Evolutionary conservation across 176 grass and related monocot species (phyloP).

Genomic region (Luzula sylvatica): DNA sequence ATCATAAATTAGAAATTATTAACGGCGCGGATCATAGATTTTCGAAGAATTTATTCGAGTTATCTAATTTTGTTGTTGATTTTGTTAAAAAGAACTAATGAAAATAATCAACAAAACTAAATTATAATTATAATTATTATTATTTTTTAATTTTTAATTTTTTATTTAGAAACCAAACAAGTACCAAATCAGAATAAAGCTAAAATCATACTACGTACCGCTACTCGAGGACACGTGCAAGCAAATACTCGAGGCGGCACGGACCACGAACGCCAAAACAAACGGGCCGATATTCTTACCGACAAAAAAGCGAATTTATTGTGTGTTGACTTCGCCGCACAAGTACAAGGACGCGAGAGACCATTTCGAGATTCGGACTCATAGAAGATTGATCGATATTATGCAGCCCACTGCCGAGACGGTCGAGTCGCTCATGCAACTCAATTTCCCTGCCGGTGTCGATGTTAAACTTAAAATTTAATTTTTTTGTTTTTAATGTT

Average conservation of each 20-base stretch:
- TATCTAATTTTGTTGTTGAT: constrained; percentile 47
- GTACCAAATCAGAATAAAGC: constrained; percentile 90
- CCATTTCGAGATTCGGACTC: constrained; percentile 93
- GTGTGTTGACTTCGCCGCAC: constrained; percentile 92
- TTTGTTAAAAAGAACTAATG: constrained; percentile 32
- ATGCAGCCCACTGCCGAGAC: constrained; percentile 90
- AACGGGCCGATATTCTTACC: constrained; percentile 86
- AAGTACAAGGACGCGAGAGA: constrained; percentile 96
- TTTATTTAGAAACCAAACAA: constrained; percentile 48
- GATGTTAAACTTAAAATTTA: constrained; percentile 97
- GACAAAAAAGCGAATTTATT: constrained; percentile 69
- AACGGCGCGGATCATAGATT: constrained; percentile 70
- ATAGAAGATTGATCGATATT: constrained; percentile 85
- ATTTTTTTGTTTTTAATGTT: constrained; percentile 24
- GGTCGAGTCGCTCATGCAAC: constrained; percentile 86
- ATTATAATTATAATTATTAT: background rate
- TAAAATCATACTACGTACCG: constrained; percentile 85
- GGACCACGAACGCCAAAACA: constrained; percentile 83
- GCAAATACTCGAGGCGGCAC: constrained; percentile 77
- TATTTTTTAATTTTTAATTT: background rate
- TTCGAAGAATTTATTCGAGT: constrained; percentile 31
- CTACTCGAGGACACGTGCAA: constrained; percentile 93
- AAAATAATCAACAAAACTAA: background rate
- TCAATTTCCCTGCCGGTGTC: constrained; percentile 88
- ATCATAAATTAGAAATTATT: constrained; percentile 60